A percentile compares a stretch with the other conserved stretches of the same genome.
Conservation (phyloP, 495 filamentous ascomycete species). For the Penicillium goetzii region DNA sequence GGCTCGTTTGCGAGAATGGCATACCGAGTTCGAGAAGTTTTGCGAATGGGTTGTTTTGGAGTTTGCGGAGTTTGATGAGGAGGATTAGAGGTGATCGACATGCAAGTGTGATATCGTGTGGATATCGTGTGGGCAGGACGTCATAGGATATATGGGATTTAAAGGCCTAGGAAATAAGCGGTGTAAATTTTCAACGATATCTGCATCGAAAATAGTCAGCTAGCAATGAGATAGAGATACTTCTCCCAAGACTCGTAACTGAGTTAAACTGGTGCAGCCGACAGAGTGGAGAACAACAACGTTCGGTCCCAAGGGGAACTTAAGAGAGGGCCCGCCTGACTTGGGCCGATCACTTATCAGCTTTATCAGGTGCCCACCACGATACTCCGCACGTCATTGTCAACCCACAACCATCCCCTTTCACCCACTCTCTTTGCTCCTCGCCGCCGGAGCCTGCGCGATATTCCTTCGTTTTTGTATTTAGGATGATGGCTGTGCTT, state of each 20-base stretch:
- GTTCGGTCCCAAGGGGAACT: conserved; percentile 15
- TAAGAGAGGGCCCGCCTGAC: conserved; percentile 45
- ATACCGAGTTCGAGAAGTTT: conserved; percentile 81
- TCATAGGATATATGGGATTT: not conserved
- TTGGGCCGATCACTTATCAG: conserved; percentile 37
- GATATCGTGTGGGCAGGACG: not conserved
- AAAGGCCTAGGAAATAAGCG: not conserved
- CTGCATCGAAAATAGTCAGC: not conserved
- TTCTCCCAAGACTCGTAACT: not conserved
- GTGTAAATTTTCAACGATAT: conserved; percentile 7
- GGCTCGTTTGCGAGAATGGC: conserved; percentile 74
- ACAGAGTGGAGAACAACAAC: conserved; percentile 16
- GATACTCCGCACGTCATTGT: conserved; percentile 35
- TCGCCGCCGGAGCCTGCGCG: conserved; percentile 12
- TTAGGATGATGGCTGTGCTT: conserved; percentile 31
- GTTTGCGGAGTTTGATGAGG: conserved; percentile 65
- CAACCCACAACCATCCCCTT: conserved; percentile 15
- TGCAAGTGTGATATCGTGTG: not conserved
- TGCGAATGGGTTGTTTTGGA: conserved; percentile 88
- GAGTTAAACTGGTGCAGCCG: not conserved
- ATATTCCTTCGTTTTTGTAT: conserved; percentile 15
- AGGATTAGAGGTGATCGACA: conserved; percentile 22
- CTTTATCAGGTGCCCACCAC: conserved; percentile 36
- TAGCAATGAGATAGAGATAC: not conserved
- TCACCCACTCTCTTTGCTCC: conserved; percentile 15